Evolutionary conservation across 345 rosid genomes (phyloP), one percentile per base, ranked within the genome.

Genomic region (Draba incana): DNA sequence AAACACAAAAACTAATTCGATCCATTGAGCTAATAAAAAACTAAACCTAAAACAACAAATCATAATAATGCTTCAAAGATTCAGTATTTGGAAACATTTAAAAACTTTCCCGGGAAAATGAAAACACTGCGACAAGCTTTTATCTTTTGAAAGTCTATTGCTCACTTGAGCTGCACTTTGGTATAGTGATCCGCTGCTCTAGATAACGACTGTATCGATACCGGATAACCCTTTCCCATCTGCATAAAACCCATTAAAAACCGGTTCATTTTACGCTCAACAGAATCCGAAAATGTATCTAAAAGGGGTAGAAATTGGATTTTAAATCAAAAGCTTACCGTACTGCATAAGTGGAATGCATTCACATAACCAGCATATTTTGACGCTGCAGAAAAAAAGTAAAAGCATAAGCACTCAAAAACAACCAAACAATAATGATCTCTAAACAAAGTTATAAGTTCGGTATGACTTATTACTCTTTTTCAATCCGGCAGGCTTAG

Each of bases 401-500:
- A 3, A 48, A 43, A 71, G 33, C 11, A 6, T 53, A 64, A 75
- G 54, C 15, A 63, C 13, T 42, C 35, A 42, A 10, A 4, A 42
- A 42, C 57, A 75, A 6, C 65, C 39, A 68, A 53, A 54, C 58
- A 20, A 5, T 5, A 25, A 44, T 12, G 51, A 49, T 41, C 31
- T 50, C 25, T 15, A 3, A 0, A 44, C 38, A 33, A 45, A 24
- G 9, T 2, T 68, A 27, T 6, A 57, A 51, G 56, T 31, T 24
- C 2, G n/a, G 41, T 57, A 30, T 14, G 62, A 48, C 12, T 63
- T 57, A 8, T 79, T 77, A 94, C 99, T 85, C 82, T 94, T 94
- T 81, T 94, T 94, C 67, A 94, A 81, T 66, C 99, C 99, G 1
- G 92, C 86, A 42, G 99, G 99, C 79, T 94, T 94, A 39, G 99